These are phyloP conservation scores for Boletus rubescentipes DNA, from an alignment of 768 basidiomycete species.

Conservation along the genomic window DNA sequence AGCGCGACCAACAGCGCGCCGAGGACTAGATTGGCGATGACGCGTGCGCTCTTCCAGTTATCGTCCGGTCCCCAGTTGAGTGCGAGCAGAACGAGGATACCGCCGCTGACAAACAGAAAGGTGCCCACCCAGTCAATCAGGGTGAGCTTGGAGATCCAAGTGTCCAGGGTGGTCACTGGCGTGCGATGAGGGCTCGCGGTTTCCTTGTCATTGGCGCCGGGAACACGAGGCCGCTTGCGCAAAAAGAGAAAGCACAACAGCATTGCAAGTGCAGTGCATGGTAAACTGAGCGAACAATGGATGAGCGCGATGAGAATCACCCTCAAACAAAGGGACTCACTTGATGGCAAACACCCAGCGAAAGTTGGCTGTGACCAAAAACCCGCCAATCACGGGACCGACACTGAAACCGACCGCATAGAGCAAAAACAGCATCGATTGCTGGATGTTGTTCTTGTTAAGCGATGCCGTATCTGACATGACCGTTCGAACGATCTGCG, in stretches of 20 bases:
- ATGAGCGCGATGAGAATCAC: not conserved
- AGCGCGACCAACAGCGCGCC: constrained; percentile 41
- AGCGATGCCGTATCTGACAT: constrained; percentile 44
- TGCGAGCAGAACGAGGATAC: constrained; percentile 48
- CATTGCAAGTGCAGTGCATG: constrained; percentile 36
- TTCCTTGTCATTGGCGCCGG: constrained; percentile 14
- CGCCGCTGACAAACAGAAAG: constrained; percentile 41
- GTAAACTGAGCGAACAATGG: constrained; percentile 34
- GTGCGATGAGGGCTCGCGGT: not conserved
- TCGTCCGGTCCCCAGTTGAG: constrained; percentile 50
- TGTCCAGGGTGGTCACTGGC: not conserved
- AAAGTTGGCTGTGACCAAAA: constrained; percentile 39
- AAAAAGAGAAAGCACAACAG: constrained; percentile 42
- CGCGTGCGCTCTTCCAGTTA: constrained; percentile 41
- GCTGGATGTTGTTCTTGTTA: constrained; percentile 43
- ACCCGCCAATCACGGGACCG: constrained; percentile 46
- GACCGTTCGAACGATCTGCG: constrained; percentile 42
- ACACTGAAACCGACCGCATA: constrained; percentile 42
- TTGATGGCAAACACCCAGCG: constrained; percentile 60
- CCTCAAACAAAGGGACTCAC: constrained; percentile 25
- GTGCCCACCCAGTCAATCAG: constrained; percentile 50
- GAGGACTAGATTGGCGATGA: constrained; percentile 48
- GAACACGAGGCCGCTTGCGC: constrained; percentile 27
- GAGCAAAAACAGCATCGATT: constrained; percentile 40
- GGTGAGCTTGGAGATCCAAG: constrained; percentile 29